Percentiles rank a stretch among this genome's conserved stretches.
phyloP scores from a whole-genome alignment of 495 filamentous ascomycete species.

The Podospora bellae-mahoneyi region DNA sequence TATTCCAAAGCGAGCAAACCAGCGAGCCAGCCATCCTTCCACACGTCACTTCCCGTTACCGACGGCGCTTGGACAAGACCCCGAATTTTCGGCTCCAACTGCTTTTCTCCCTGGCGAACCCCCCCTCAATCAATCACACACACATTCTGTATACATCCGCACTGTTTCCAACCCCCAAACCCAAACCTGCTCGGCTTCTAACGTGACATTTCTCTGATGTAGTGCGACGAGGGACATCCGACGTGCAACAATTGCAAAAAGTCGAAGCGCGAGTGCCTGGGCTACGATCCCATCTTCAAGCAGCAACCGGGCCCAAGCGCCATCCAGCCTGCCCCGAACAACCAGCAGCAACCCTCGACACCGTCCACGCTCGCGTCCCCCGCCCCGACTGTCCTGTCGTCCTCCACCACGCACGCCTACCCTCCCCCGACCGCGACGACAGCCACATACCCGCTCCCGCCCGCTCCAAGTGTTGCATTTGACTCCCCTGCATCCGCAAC shows the following conservation, averaged over 20 bases:
- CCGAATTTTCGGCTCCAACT: slow-evolving; percentile 13
- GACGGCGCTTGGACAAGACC: slow-evolving; percentile 15
- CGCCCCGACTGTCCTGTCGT: slow-evolving; percentile 21
- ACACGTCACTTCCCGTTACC: slow-evolving; percentile 4
- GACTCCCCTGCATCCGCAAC: slow-evolving; percentile 40
- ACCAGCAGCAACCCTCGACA: slow-evolving; percentile 31
- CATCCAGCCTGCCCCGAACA: slow-evolving; percentile 64
- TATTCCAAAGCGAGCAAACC: slow-evolving; percentile 37
- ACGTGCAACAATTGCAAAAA: slow-evolving; percentile 96
- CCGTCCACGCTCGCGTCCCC: slow-evolving; percentile 30
- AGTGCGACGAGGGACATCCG: slow-evolving; percentile 97
- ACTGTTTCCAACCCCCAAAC: not conserved
- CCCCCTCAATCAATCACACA: slow-evolving; percentile 1
- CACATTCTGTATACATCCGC: not conserved
- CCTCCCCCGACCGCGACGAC: slow-evolving; percentile 32
- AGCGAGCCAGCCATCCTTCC: slow-evolving; percentile 21
- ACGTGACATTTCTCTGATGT: slow-evolving; percentile 18
- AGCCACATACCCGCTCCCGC: slow-evolving; percentile 22
- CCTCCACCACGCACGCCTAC: slow-evolving; percentile 34
- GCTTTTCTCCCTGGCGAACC: slow-evolving; percentile 11
- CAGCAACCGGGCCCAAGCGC: slow-evolving; percentile 71
- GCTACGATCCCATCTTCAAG: slow-evolving; percentile 98
- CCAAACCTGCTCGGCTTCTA: slow-evolving; percentile 10
- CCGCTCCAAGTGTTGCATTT: slow-evolving; percentile 31
- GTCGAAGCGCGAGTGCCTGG: slow-evolving; percentile 93